Evolutionary conservation across 108 stramenopile genomes (phyloP).

Genomic region (Fragilaria crotonensis): DNA sequence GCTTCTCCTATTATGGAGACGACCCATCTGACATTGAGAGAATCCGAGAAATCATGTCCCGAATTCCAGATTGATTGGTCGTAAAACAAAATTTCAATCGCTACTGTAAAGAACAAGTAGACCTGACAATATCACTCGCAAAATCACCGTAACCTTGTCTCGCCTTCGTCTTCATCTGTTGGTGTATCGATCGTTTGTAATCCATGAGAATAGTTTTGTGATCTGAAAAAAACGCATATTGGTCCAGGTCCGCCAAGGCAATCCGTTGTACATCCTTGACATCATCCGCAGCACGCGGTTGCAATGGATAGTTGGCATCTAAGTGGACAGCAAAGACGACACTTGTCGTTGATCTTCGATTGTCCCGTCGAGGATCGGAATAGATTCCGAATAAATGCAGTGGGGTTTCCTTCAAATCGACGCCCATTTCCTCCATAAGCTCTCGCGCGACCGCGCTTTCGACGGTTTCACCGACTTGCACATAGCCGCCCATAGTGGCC

Average conservation of each 20-base stretch:
- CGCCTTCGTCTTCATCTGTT: not conserved
- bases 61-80: constrained; percentile 55
- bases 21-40: constrained; percentile 68
- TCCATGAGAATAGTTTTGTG: constrained; percentile 49
- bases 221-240: constrained; percentile 45
- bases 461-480: constrained; percentile 44
- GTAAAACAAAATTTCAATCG: too few relatives aligned
- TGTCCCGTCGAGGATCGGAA: constrained; percentile 51
- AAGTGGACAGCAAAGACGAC: constrained; percentile 30
- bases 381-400: constrained; percentile 40
- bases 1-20: constrained; percentile 59
- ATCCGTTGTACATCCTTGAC: constrained; percentile 36
- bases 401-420: constrained; percentile 7
- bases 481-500: constrained; percentile 58
- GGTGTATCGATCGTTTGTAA: constrained; percentile 4
- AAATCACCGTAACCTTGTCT: not conserved
- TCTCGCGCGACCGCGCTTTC: constrained; percentile 37
- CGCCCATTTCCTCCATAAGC: constrained; percentile 48
- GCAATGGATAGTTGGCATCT: not conserved
- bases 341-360: constrained; percentile 31
- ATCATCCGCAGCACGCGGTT: constrained; percentile 48
- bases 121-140: constrained; percentile 1
- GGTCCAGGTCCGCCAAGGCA: constrained; percentile 35
- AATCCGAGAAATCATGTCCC: constrained; percentile 60
- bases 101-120: not conserved